phyloP scores from a whole-genome alignment of 2,329 filamentous ascomycete species.

The Rutstroemia sp. region DNA sequence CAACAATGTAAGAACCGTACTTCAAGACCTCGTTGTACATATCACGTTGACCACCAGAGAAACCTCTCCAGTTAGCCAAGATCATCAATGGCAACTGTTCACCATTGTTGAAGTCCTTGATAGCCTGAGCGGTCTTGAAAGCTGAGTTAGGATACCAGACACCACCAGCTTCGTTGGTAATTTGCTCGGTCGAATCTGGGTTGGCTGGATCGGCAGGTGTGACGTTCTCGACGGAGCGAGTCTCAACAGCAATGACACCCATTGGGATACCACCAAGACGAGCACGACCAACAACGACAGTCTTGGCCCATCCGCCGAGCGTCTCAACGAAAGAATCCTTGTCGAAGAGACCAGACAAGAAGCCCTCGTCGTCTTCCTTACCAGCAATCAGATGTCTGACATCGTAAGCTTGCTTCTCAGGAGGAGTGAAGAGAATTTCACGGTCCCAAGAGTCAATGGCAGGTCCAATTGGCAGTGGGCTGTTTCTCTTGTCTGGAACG shows the following conservation, averaged over 20 bases:
- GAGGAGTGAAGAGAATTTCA: conserved; percentile 74
- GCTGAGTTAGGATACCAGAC: conserved; percentile 99
- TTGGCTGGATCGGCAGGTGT: conserved; percentile 96
- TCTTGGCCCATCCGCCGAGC: conserved; percentile 93
- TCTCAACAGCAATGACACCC: conserved; percentile 97
- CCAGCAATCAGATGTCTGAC: conserved; percentile 90
- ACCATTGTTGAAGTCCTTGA: conserved; percentile 98
- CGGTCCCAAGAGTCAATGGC: conserved; percentile 86
- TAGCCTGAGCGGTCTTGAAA: conserved; percentile 98
- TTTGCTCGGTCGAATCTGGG: conserved; percentile 94
- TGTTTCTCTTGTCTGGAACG: conserved; percentile 90
- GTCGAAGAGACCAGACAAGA: conserved; percentile 89
- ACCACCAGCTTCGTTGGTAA: conserved; percentile 90
- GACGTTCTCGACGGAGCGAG: conserved; percentile 91
- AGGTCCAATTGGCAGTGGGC: conserved; percentile 85
- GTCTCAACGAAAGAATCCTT: conserved; percentile 95
- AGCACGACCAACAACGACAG: conserved; percentile 92
- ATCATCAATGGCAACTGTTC: conserved; percentile 99
- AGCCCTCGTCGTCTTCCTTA: conserved; percentile 71
- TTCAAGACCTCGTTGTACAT: conserved; percentile 99
- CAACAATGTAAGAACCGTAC: conserved; percentile 98
- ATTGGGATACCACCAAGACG: conserved; percentile 95
- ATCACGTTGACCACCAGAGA: conserved; percentile 98
- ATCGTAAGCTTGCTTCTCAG: conserved; percentile 77
- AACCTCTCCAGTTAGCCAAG: conserved; percentile 98